Conservation (phyloP, 352 stramenopile genomes). For the Phytophthora cactorum region DNA sequence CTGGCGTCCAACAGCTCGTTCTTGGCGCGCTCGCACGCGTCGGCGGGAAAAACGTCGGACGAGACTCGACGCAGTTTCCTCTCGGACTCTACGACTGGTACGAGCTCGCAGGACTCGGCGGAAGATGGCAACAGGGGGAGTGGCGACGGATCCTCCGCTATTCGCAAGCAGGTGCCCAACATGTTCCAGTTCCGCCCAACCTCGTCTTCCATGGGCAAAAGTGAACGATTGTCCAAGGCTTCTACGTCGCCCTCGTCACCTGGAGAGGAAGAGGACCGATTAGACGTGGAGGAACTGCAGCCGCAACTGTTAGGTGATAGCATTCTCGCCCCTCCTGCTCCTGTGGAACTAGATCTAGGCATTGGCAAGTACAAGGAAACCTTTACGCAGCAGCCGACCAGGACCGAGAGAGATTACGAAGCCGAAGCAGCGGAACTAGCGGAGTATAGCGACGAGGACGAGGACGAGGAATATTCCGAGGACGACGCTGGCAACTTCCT, state of each 20-base stretch:
- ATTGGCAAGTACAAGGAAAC: constrained; percentile 66
- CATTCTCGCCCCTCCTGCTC: constrained; percentile 22
- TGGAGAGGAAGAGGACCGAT: constrained; percentile 40
- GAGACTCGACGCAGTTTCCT: constrained; percentile 45
- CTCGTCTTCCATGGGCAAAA: constrained; percentile 44
- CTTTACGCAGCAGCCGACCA: constrained; percentile 24
- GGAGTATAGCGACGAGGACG: constrained; percentile 40
- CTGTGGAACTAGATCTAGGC: constrained; percentile 52
- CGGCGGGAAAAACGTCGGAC: constrained; percentile 34
- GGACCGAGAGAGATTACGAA: constrained; percentile 31
- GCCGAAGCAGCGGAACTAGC: constrained; percentile 43
- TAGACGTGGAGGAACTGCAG: constrained; percentile 45
- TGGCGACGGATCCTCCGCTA: constrained; percentile 38
- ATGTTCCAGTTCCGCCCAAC: constrained; percentile 70
- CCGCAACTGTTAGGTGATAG: constrained; percentile 37
- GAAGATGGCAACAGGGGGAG: constrained; percentile 38
- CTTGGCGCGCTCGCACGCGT: constrained; percentile 29
- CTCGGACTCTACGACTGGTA: constrained; percentile 37
- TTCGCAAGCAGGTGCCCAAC: constrained; percentile 53
- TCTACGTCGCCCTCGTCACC: constrained; percentile 42
- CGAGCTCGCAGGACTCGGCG: constrained; percentile 37
- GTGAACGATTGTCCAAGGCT: constrained; percentile 44
- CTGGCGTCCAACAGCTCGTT: constrained; percentile 39
- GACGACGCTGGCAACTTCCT: constrained; percentile 46
- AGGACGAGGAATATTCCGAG: constrained; percentile 23